Evolutionary conservation across 169 alveolate species (phyloP).

Genomic region (Eimeria maxima): DNA sequence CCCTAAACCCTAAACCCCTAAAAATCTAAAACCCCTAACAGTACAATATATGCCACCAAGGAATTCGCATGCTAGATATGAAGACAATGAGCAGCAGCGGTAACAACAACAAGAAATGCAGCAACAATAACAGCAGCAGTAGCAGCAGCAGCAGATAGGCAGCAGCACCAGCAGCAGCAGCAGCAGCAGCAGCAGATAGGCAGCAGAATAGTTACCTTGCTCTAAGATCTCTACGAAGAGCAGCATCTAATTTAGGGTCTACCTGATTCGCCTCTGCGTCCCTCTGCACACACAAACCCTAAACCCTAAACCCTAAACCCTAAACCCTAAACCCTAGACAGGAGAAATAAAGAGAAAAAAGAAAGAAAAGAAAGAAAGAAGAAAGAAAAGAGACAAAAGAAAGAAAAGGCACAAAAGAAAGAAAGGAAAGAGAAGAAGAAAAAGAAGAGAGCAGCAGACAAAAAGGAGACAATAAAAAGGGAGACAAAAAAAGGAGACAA

Average conservation of each 20-base stretch:
- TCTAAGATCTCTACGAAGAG: slow-evolving; percentile 49
- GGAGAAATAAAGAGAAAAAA: background rate
- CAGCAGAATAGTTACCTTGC: slow-evolving; percentile 7
- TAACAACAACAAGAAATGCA: background rate
- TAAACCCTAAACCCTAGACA: background rate
- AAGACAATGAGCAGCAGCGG: background rate
- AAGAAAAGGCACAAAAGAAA: background rate
- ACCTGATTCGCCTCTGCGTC: slow-evolving; percentile 37
- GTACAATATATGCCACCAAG: background rate
- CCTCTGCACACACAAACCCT: slow-evolving; percentile 6
- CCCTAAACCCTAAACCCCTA: background rate
- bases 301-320: slow-evolving; percentile 19
- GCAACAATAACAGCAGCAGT: background rate
- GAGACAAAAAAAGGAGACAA: background rate
- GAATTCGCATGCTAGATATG: background rate
- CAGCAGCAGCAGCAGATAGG: background rate
- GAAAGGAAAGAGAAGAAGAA: background rate
- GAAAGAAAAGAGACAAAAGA: background rate
- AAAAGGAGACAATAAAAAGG: background rate
- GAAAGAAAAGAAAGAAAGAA: no score
- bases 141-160: no score
- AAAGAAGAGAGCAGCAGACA: background rate
- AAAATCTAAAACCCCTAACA: background rate
- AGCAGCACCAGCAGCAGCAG: background rate
- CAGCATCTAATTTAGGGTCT: background rate